Evolutionary conservation across 148 eudicot species (phyloP).

Genomic region (Suaeda aralocaspica): DNA sequence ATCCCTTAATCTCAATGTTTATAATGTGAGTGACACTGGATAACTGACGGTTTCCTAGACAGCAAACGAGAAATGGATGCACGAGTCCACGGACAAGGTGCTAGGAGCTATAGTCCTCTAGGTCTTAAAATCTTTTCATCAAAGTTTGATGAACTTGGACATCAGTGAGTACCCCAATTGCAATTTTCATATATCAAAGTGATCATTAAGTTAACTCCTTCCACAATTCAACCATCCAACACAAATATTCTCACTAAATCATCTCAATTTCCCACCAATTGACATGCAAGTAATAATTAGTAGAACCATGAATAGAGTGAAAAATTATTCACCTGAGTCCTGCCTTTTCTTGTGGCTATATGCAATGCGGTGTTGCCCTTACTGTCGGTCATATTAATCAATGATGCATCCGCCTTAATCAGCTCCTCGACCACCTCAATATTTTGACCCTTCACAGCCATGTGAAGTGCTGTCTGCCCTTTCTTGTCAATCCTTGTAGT

Average conservation of each 20-base stretch:
- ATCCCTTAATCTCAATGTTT: not conserved
- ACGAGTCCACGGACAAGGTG: constrained; percentile 5
- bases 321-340: constrained; percentile 49
- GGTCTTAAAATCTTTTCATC: too few relatives aligned
- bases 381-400: constrained; percentile 57
- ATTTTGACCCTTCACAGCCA: constrained; percentile 88
- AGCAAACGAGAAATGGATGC: not conserved
- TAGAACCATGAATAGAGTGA: not conserved
- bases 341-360: constrained; percentile 72
- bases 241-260: not conserved
- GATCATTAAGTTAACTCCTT: not conserved
- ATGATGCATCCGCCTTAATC: constrained; percentile 53
- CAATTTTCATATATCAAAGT: not conserved
- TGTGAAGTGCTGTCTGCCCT: constrained; percentile 93
- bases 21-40: not conserved
- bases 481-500: constrained; percentile 66
- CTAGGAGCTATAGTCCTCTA: not conserved
- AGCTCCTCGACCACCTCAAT: constrained; percentile 71
- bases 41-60: not conserved
- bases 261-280: not conserved
- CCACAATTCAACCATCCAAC: not conserved
- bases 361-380: constrained; percentile 84
- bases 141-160: not conserved
- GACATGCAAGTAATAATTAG: not conserved
- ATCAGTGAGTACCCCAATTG: not conserved